These are phyloP conservation scores for Trichoderma lentiforme DNA, from an alignment of 2,329 filamentous ascomycete genomes.

Conservation along the genomic window DNA sequence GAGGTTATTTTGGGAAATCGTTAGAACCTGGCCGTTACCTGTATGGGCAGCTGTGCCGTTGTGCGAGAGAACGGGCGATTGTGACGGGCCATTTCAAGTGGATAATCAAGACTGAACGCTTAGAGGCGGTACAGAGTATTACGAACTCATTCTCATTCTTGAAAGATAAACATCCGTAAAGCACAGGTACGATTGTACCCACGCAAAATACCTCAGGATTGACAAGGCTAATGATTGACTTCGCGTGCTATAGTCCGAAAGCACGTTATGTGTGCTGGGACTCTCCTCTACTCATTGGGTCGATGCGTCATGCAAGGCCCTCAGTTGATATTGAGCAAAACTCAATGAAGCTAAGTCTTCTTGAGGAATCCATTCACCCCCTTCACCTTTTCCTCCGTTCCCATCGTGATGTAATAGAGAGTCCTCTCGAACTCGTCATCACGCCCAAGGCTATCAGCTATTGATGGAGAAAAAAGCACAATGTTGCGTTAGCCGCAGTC, in stretches of 20 bases:
- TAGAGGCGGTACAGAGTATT: neutral
- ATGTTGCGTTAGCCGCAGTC: neutral
- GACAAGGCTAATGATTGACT: neutral
- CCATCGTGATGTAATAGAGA: slow-evolving; percentile 37
- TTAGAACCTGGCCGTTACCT: neutral
- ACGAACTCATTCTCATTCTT: neutral
- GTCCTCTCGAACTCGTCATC: slow-evolving; percentile 35
- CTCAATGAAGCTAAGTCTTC: slow-evolving; percentile 14
- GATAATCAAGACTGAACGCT: neutral
- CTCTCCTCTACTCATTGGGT: neutral
- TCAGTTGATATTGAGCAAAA: neutral
- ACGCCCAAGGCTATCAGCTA: slow-evolving; percentile 27
- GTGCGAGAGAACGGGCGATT: neutral
- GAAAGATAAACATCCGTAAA: neutral
- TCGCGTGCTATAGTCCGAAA: neutral
- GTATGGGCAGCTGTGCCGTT: neutral
- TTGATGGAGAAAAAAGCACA: neutral
- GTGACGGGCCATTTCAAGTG: neutral
- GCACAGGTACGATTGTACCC: neutral
- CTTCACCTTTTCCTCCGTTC: slow-evolving; percentile 29
- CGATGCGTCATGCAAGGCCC: neutral
- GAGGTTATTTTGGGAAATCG: neutral
- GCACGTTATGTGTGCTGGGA: neutral
- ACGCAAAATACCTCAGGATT: neutral
- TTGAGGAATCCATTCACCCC: slow-evolving; percentile 31